Base-by-base conservation (phyloP, 75 land plant genomes). In the Picea sitchensis region DNA sequence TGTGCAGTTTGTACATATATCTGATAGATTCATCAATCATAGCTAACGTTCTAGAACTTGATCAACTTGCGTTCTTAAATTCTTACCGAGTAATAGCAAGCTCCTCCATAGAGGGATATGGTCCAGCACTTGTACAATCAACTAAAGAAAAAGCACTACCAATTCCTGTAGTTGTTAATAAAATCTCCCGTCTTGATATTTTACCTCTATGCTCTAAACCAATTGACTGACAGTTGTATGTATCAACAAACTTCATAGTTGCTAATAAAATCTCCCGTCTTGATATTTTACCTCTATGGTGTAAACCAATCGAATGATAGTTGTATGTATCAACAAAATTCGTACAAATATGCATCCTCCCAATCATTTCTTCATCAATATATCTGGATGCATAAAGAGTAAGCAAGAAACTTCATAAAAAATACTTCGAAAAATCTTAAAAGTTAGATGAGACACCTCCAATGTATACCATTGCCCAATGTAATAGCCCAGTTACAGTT, bases 91-190 rank as follows among this genome's bases (percentile, higher is more conserved):
- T 38, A 68, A 38, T 38, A 44, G 36, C 14, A 68, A 20, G 72
- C 38, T 34, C 36, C 44, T 18, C 72, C 47, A 32, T 34, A 68
- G 72, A 68, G 47, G 72, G 72, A 68, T 68, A 68, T 68, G 41
- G 72, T 68, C 44, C 72, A 17, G 72, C 72, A 36, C 34, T 68
- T 68, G 47, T 14, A 38, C 18, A 36, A 68, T 38, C 72, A 34
- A 68, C 72, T 38, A 68, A 5, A 68, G 72, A 68, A 68, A 68
- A 68, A 68, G 51, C n/a, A 68, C 44, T 14, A 34, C 47, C n/a
- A 36, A 38, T 68, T 68, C 72, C 72, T 68, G 44, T 17, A 38
- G 44, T 34, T 38, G 72, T 20, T 68, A 68, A 38, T 18, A 68
- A 32, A 31, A 68, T 68, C 47, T 68, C 11, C 44, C 72, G 41